These are phyloP conservation scores for Chlorophyllum brunneum DNA, from an alignment of 768 basidiomycete genomes.

Conservation along the genomic window DNA sequence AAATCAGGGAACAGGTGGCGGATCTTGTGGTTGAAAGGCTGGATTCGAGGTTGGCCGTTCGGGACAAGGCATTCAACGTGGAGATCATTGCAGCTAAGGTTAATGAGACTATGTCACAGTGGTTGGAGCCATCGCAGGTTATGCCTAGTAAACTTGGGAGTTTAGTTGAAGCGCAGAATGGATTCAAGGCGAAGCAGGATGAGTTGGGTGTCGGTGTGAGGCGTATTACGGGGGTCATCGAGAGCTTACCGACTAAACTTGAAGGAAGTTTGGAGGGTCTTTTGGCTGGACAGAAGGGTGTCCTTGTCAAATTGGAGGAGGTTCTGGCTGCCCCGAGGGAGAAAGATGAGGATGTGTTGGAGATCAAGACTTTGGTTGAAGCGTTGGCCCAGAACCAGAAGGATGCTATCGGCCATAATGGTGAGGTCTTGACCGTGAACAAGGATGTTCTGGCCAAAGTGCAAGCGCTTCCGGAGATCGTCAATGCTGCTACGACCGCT, in stretches of 20 bases:
- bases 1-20: conserved; percentile 86
- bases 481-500: conserved; percentile 48
- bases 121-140: conserved; percentile 16
- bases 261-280: conserved; percentile 3
- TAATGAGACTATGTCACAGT: conserved; percentile 43
- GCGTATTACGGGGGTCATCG: conserved; percentile 2
- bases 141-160: conserved; percentile 1
- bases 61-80: conserved; percentile 67
- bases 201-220: conserved; percentile 4
- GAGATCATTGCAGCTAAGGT: conserved; percentile 56
- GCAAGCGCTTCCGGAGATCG: conserved; percentile 52
- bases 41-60: conserved; percentile 73
- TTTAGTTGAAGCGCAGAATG: background rate
- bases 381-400: conserved; percentile 49
- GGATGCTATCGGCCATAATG: conserved; percentile 40
- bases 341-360: conserved; percentile 31
- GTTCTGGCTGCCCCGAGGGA: conserved; percentile 40
- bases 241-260: background rate
- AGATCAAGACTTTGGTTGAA: conserved; percentile 48
- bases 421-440: conserved; percentile 47
- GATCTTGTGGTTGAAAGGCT: conserved; percentile 85
- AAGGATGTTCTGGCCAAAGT: conserved; percentile 53
- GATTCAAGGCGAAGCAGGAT: background rate
- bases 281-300: conserved; percentile 6
- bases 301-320: conserved; percentile 36